phyloP scores from a whole-genome alignment of 805 yeast species.

The Saturnispora diversa region DNA sequence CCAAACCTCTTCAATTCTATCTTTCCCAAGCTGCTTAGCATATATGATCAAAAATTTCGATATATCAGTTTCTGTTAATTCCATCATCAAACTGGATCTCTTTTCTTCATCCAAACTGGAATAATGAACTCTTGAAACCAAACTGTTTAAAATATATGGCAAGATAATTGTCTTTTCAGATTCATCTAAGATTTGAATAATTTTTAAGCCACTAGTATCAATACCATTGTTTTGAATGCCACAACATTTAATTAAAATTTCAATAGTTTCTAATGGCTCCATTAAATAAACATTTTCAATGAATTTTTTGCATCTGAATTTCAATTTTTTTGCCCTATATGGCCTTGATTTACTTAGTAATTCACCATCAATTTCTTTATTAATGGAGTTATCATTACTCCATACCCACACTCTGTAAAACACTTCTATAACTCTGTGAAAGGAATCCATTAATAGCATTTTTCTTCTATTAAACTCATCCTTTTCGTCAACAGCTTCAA shows the following conservation, averaged over 20 bases:
- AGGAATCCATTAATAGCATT: constrained; percentile 50
- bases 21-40: constrained; percentile 36
- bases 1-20: constrained; percentile 77
- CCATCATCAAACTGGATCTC: constrained; percentile 41
- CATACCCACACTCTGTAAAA: constrained; percentile 58
- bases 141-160: constrained; percentile 55
- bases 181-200: constrained; percentile 76
- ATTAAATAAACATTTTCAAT: constrained; percentile 55
- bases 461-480: constrained; percentile 46
- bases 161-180: constrained; percentile 69
- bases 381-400: not conserved
- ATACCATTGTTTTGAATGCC: constrained; percentile 19
- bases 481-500: constrained; percentile 52
- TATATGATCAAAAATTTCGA: constrained; percentile 53
- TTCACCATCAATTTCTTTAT: constrained; percentile 2
- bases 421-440: constrained; percentile 49
- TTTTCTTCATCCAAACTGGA: constrained; percentile 21
- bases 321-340: constrained; percentile 50
- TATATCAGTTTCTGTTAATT: constrained; percentile 38
- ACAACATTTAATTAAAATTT: constrained; percentile 42
- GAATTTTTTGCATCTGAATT: constrained; percentile 58
- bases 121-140: constrained; percentile 39
- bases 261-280: constrained; percentile 69
- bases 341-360: constrained; percentile 28
- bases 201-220: constrained; percentile 29